Base-by-base conservation (phyloP, 345 rosid species). In the Eutrema heterophyllum region DNA sequence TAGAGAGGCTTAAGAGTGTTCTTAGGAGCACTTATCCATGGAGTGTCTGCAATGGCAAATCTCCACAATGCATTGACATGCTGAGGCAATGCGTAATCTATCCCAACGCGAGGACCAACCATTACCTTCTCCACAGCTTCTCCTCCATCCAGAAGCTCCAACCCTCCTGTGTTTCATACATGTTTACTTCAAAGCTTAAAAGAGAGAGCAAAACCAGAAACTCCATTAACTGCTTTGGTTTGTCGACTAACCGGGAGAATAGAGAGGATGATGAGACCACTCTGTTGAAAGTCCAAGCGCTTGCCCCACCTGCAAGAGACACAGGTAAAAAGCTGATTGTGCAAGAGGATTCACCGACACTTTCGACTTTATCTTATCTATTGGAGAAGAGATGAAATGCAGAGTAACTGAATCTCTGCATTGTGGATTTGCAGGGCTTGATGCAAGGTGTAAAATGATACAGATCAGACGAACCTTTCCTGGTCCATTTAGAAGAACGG, bases 1-100 rank as follows among this genome's bases (percentile, higher is more conserved):
- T 70, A 84, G 24, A 86, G 81, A 64, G 79, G 86, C 49, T 78
- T 84, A 2, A 92, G 86, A 49, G 94, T 89, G 87, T 85, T 88
- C 79, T 85, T 95, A 21, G 97, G 99, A 81, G 97, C 86, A 84
- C 97, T 92, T 43, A 92, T 84, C 99, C 97, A 95, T 24, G 88
- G 88, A 13, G 87, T 79, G 69, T 83, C 94, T 2, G 92, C 93
- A 63, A 90, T 76, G 60, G 97, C 97, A 53, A 92, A 95, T 80
- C 99, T 95, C 99, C 97, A 95, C 63, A 86, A 60, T 38, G 97
- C 97, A 55, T 43, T 81, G 26, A 83, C 89, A 80, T 95, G 85
- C 62, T 92, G 84, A 5, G 99, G 97, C 51, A 63, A 84, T 38
- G 97, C 97, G 60, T 88, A 95, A 57, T 88, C 97, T 35, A 95